Conservation (phyloP, 805 yeast genomes). For the Kazachstania viticola region DNA sequence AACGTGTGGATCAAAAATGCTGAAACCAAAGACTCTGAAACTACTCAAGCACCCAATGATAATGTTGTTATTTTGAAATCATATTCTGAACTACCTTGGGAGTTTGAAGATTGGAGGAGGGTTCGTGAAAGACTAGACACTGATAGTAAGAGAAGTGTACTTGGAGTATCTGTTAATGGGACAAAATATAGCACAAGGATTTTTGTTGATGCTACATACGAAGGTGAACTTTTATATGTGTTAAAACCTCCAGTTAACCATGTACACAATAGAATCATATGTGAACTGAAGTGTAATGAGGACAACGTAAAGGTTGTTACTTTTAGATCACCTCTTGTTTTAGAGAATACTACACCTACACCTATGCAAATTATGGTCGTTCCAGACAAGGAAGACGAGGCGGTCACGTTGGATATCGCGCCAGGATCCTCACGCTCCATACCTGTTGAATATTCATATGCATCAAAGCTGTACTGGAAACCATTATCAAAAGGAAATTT, state of each 20-base stretch:
- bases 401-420: constrained; percentile 31
- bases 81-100: constrained; percentile 59
- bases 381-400: constrained; percentile 20
- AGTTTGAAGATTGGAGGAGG: constrained; percentile 87
- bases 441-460: constrained; percentile 62
- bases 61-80: constrained; percentile 30
- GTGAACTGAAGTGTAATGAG: constrained; percentile 56
- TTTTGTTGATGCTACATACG: constrained; percentile 58
- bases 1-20: constrained; percentile 67
- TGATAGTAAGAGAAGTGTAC: constrained; percentile 44
- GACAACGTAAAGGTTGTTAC: constrained; percentile 71
- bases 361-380: constrained; percentile 35
- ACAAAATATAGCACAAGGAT: constrained; percentile 44
- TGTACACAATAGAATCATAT: constrained; percentile 62
- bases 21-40: constrained; percentile 18
- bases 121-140: constrained; percentile 71
- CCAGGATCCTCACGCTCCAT: constrained; percentile 53
- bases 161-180: constrained; percentile 52
- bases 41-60: constrained; percentile 8
- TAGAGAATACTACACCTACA: constrained; percentile 59
- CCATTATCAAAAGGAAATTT: constrained; percentile 50
- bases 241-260: constrained; percentile 49
- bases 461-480: constrained; percentile 42
- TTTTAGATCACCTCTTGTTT: constrained; percentile 63
- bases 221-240: constrained; percentile 70